These are phyloP conservation scores for Talaromyces ruber DNA, from an alignment of 495 filamentous ascomycete genomes.

Conservation along the genomic window DNA sequence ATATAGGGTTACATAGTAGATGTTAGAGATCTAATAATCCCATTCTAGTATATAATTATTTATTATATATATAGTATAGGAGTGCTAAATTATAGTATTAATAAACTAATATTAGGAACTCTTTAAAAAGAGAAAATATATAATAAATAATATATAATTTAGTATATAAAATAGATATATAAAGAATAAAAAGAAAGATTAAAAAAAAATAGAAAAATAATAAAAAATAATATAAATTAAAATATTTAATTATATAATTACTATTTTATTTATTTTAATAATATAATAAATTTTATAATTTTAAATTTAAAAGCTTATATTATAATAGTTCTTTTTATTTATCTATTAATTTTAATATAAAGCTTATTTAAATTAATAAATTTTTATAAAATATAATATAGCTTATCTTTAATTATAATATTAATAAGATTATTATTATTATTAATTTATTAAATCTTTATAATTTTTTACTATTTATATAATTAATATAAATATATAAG, in stretches of 20 bases:
- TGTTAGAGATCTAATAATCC: background rate
- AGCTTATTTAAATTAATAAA: slow-evolving; percentile 11
- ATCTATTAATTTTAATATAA: slow-evolving; percentile 4
- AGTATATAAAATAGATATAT: background rate
- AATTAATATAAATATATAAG: slow-evolving; percentile 4
- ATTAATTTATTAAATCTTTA: slow-evolving; percentile 11
- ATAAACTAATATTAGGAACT: background rate
- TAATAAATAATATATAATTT: background rate
- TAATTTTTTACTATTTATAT: slow-evolving; percentile 11
- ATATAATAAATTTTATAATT: background rate
- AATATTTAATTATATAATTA: background rate
- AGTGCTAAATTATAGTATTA: background rate
- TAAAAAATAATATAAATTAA: background rate
- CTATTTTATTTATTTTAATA: background rate
- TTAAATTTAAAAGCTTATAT: background rate
- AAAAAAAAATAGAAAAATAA: background rate
- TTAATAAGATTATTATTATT: slow-evolving; percentile 8
- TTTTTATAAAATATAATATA: background rate
- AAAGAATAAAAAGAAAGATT: background rate
- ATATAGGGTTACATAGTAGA: background rate
- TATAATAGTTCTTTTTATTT: slow-evolving; percentile 1
- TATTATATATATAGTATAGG: background rate
- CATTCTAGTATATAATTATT: background rate
- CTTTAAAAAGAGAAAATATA: background rate
- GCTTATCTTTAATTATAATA: slow-evolving; percentile 11